These are phyloP conservation scores for Onygenales sp. DNA, from an alignment of 2,329 filamentous ascomycete species.

Conservation along the genomic window DNA sequence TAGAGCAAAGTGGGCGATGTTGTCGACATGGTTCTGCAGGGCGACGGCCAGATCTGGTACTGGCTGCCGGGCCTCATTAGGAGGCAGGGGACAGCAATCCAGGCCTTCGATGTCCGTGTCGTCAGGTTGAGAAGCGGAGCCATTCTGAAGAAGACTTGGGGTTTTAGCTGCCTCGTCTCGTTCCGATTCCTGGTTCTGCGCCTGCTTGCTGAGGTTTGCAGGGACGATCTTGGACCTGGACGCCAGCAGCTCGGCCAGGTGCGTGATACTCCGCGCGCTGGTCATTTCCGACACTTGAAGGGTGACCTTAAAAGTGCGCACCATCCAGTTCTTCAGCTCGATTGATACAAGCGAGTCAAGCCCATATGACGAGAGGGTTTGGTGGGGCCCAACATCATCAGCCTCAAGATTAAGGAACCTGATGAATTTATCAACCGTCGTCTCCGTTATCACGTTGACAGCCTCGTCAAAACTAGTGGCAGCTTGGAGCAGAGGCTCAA, in stretches of 20 bases:
- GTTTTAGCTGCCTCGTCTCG: background rate
- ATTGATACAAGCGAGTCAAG: slow-evolving; percentile 5
- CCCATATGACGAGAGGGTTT: background rate
- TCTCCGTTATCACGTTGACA: background rate
- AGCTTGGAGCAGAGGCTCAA: background rate
- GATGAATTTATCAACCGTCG: background rate
- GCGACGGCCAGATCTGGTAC: background rate
- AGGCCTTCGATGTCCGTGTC: background rate
- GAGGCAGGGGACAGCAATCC: background rate
- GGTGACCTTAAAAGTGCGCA: background rate
- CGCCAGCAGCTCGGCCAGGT: background rate
- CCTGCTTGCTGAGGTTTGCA: background rate
- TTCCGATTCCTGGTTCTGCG: background rate
- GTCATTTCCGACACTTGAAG: slow-evolving; percentile 2
- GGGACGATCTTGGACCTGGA: background rate
- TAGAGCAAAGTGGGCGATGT: background rate
- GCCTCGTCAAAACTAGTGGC: background rate
- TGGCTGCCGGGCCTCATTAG: background rate
- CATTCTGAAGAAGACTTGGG: background rate
- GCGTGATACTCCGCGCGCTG: background rate
- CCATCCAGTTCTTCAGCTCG: slow-evolving; percentile 4
- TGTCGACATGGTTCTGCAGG: background rate
- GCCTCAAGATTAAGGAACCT: background rate
- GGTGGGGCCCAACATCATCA: background rate
- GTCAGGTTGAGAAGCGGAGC: background rate